Conservation (phyloP, 768 basidiomycete genomes). For the Amanita thiersii region DNA sequence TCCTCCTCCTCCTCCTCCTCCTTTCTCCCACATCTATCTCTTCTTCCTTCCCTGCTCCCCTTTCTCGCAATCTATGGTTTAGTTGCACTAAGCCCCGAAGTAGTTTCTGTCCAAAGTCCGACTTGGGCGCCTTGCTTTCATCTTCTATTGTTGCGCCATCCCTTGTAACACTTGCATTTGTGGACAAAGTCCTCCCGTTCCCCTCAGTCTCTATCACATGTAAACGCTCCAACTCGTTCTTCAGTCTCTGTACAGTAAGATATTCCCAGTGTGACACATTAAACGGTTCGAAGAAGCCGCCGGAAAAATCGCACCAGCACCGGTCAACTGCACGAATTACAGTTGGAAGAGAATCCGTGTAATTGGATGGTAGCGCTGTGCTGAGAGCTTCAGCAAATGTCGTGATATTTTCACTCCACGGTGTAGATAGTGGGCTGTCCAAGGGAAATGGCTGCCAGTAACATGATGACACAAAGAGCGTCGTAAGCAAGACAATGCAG, state of each 20-base stretch:
- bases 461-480: conserved; percentile 82
- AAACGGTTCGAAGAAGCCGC: conserved; percentile 67
- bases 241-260: conserved; percentile 46
- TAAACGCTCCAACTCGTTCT: conserved; percentile 30
- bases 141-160: conserved; percentile 8
- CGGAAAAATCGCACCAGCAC: conserved; percentile 80
- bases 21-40: conserved; percentile 6
- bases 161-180: conserved; percentile 8
- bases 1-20: conserved; percentile 12
- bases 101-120: too few species aligned
- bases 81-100: too few species aligned
- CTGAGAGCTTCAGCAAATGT: conserved; percentile 65
- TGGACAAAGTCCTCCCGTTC: conserved; percentile 5
- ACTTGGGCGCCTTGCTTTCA: not conserved
- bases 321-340: conserved; percentile 65
- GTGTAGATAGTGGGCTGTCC: conserved; percentile 49
- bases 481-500: conserved; percentile 73
- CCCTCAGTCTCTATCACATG: conserved; percentile 17
- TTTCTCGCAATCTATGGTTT: too few species aligned
- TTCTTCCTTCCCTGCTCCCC: too few species aligned
- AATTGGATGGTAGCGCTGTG: conserved; percentile 32
- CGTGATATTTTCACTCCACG: conserved; percentile 65
- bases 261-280: conserved; percentile 71
- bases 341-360: conserved; percentile 36
- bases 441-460: conserved; percentile 82